Evolutionary conservation across 352 stramenopile species (phyloP), one percentile per base, ranked within the genome.

Genomic region (Phytophthora sp.): DNA sequence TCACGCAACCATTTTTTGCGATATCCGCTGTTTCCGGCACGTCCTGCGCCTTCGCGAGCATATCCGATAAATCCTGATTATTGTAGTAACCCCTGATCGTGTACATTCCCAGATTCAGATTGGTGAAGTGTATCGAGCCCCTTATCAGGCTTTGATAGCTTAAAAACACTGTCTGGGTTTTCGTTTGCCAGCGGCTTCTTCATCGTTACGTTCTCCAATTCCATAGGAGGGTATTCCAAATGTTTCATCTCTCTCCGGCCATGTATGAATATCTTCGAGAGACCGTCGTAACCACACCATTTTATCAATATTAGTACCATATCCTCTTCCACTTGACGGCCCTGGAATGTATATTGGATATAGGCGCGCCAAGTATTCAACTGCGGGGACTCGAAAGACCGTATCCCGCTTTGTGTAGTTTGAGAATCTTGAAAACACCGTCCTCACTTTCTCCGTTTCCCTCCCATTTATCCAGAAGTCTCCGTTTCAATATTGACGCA

Each of bases 371-470:
- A 50, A 16, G 24, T 59, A 21, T 50, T 52, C 5, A 61, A 33
- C 20, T 33, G 27, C 15, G 39, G 53, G 21, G 27, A 16, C 26
- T 2, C 39, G 6, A 61, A 61, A 61, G 38, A 3, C 35, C 27
- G 21, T 18, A 1, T 27, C 39, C 26, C 0, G 38, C 53, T 5
- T 59, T 29, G 36, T 66, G 36, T 23, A 66, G 36, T 13, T 45
- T 59, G 1, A 66, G 5, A 21, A 59, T 3, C 38, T 38, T 51
- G 30, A 66, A 66, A 29, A 66, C 16, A 2, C 26, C 24, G 5
- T 49, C 27, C 3, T 23, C 30, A 2, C 27, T 31, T n/a, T 59
- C 9, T 36, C 13, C 18, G 16, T 12, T 24, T 9, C 12, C 20
- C 9, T 58, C n/a, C 46, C 46, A 65, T 20, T 20, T 38, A 16